Base-by-base conservation (phyloP, 495 filamentous ascomycete genomes). In the Podospora pseudoanserina region DNA sequence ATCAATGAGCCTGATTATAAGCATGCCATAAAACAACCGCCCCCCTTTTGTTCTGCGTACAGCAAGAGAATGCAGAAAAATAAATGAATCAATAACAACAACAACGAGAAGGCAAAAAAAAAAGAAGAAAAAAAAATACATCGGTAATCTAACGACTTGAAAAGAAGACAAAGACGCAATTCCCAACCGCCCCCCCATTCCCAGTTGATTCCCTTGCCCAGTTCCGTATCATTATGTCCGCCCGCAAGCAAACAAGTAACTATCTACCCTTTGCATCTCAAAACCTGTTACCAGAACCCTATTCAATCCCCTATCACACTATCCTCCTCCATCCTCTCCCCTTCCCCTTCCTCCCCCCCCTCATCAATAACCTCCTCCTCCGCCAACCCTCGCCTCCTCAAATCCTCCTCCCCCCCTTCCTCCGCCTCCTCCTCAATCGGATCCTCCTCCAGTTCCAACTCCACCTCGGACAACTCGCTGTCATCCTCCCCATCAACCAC, bases 291-390 rank as follows among this genome's bases (percentile, higher is more conserved):
- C 23, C 23, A 23, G 23, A 59, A 15, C 19, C 18, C 56, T 13
- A 7, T 13, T 79, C 72, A 92, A 78, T 92, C 90, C 34, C 90
- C 90, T 80, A 92, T 86, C 16, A 92, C 80, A 69, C 89, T 88
- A 65, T 87, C 88, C 30, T 85, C 83, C 64, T 86, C 86, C 71
- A 79, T 80, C 32, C 77, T 77, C 23, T 76, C 76, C 30, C 63
- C 71, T 16, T 82, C 81, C 53, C 84, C 83, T 60, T 77, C 77
- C 16, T 80, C 81, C 54, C 75, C 76, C 6, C 72, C 85, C 5
- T 81, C 80, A 58, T 83, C 80, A 71, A 74, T 75, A 39, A 39
- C 74, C 26, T 76, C 76, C 60, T 81, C 80, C 30, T 88, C 88
- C 23, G 89, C 70, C 28, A 91, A 79, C 55, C 84, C 90, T 16